Base-by-base conservation (phyloP, 495 filamentous ascomycete genomes). In the Penicillium lagena region DNA sequence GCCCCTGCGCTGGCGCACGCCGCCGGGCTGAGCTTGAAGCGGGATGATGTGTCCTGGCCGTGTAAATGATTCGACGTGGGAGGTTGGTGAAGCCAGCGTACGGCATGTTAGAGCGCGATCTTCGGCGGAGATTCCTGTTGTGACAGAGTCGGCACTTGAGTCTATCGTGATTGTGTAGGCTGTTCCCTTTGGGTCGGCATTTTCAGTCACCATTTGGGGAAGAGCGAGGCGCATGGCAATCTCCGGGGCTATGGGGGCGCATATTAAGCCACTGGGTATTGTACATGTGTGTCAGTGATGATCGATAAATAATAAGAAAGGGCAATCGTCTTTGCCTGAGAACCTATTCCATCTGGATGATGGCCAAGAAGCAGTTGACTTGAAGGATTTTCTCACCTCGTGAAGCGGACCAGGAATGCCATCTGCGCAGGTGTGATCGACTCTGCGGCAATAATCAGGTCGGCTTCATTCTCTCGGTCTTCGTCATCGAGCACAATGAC, bases 381-480 rank as follows among this genome's bases (percentile, higher is more conserved):
- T n/a, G n/a, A n/a, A 37, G 46, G 40, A 40, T 9, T 33, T 40
- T 51, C 57, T 48, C 51, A 80, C 74, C 78, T 82, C 11, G 83
- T 83, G 59, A 95, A 79, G 29, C 90, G 87, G 52, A 98, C 79
- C 76, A 98, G 81, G 67, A 96, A 97, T 46, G 89, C 89, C 86
- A 90, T 90, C 64, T 96, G 90, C 41, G 86, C 77, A 12, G 88
- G 74, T 17, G 91, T 96, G 55, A 96, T 72, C 51, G 86, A 77
- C 31, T 89, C 75, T 15, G 90, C 94, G 40, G 94, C 88, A 56
- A 96, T 91, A 63, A 98, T 95, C 17, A 98, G 82, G 69, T 98
- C 93, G 55, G 89, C 94, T 75, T 98, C 94, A 67, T 97, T 97
- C 63, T 98, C 94, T 58, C 93, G 90, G 44, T 82, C 76, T 39